Evolutionary conservation across 179 eudicot species (phyloP), one percentile per base, ranked within the genome.

Genomic region (Sideroxylon spinosum): DNA sequence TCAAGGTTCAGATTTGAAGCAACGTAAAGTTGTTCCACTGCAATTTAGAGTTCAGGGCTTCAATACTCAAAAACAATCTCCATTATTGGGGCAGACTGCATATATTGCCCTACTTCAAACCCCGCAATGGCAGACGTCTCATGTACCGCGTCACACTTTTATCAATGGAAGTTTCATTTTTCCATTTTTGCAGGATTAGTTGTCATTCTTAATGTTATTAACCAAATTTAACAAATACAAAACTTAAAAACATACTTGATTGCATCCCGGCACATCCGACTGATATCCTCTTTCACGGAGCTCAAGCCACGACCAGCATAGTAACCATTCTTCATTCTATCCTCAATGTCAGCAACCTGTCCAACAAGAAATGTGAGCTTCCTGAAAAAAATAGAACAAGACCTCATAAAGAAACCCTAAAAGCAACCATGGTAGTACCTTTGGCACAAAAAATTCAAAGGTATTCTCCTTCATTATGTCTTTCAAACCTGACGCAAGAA

Each of bases 211-310:
- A 71, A 26, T 32, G 50, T 16, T 28, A 52, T 32, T 9, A 11
- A 5, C n/a, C 68, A 20, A 78, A 29, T 53, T 71, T 32, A n/a
- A 14, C 22, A 56, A 16, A 69, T 71, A 66, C 22, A 66, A 73
- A 57, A 13, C 4, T 1, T 37, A 28, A 28, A 28, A 62, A 63
- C 85, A 81, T 86, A 95, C 98, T 86, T 91, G 80, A 87, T 82
- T 20, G 98, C 97, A 71, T 91, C 98, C 81, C 89, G 81, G 89
- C 97, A 95, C 98, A 95, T 93, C 76, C 92, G 91, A 49, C 82
- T 84, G 78, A 95, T 89, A 79, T 95, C 98, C 72, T 93, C 97
- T 82, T 90, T 95, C 53, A 93, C 87, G 44, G 89, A 84, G 67
- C 82, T 86, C 87, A 93, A 84, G 72, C 98, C 98, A 82, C 89